phyloP scores from a whole-genome alignment of 352 stramenopile genomes.

The Globisporangium mamillatum region DNA sequence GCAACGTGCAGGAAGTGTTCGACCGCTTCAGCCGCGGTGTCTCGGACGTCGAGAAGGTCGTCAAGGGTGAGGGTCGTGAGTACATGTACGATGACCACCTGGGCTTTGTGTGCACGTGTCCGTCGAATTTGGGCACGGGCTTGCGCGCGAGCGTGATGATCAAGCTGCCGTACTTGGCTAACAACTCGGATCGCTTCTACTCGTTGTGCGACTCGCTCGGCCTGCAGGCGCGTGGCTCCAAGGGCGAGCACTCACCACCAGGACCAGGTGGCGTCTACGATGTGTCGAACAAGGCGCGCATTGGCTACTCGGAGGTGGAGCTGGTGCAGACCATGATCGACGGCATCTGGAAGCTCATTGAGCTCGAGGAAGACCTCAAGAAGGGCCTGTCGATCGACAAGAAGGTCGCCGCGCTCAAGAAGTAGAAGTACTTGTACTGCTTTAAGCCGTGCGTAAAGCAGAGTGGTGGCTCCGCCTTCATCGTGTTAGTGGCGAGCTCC shows the following conservation, averaged over 20 bases:
- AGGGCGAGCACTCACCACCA: constrained; percentile 80
- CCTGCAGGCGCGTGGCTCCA: constrained; percentile 76
- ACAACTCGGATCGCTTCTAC: constrained; percentile 68
- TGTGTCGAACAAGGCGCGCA: constrained; percentile 92
- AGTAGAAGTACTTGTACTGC: not conserved
- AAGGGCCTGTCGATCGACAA: constrained; percentile 67
- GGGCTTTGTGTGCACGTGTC: constrained; percentile 85
- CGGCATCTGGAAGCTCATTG: constrained; percentile 89
- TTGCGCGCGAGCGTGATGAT: constrained; percentile 85
- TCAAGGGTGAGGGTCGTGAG: constrained; percentile 75
- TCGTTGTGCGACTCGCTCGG: constrained; percentile 72
- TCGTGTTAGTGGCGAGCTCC: not conserved
- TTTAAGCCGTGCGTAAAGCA: not conserved
- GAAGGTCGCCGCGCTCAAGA: constrained; percentile 50
- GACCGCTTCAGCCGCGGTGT: constrained; percentile 81
- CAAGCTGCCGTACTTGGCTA: constrained; percentile 75
- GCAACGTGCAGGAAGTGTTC: constrained; percentile 91
- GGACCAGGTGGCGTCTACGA: constrained; percentile 89
- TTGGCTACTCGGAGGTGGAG: constrained; percentile 93
- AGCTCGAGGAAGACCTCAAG: constrained; percentile 91
- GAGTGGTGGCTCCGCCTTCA: not conserved
- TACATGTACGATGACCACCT: constrained; percentile 91
- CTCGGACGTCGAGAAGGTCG: constrained; percentile 66
- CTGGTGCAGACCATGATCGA: constrained; percentile 96
- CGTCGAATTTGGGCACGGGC: constrained; percentile 86